A percentile compares a stretch with the other conserved stretches of the same genome.
Conservation (phyloP, 768 basidiomycete genomes). For the Boletus patriciae region DNA sequence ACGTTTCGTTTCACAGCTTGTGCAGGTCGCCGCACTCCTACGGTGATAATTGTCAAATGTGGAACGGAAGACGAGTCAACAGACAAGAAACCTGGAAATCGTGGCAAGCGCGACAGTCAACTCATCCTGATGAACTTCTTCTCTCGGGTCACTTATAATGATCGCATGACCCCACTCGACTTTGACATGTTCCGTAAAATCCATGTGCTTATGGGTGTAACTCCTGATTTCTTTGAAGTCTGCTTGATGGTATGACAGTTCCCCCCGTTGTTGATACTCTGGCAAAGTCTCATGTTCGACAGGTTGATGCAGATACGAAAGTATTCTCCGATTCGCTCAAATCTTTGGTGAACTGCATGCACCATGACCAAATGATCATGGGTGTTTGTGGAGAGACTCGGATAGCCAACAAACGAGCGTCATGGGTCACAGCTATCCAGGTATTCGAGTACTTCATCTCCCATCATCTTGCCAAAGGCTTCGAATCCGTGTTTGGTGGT, state of each 20-base stretch:
- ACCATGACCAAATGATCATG: constrained; percentile 98
- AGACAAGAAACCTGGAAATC: constrained; percentile 95
- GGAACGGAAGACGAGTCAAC: constrained; percentile 83
- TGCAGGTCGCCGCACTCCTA: constrained; percentile 89
- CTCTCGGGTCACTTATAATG: constrained; percentile 98
- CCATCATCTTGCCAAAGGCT: constrained; percentile 96
- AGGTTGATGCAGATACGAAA: constrained; percentile 99
- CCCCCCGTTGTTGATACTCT: background rate
- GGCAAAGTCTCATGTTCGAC: constrained; percentile 14
- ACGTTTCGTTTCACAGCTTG: constrained; percentile 46
- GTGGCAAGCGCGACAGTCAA: constrained; percentile 98
- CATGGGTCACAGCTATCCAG: constrained; percentile 98
- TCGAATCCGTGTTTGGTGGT: constrained; percentile 99
- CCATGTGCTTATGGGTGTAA: constrained; percentile 96
- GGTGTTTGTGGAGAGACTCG: constrained; percentile 98
- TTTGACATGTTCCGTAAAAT: constrained; percentile 98
- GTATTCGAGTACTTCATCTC: constrained; percentile 99
- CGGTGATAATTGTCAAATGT: constrained; percentile 93
- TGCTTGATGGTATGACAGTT: constrained; percentile 81
- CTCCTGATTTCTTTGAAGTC: constrained; percentile 98
- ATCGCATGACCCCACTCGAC: constrained; percentile 96
- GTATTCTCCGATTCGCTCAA: constrained; percentile 88
- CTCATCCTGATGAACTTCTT: constrained; percentile 99
- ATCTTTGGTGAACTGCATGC: constrained; percentile 96
- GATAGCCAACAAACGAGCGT: constrained; percentile 96